Evolutionary conservation across 2,329 filamentous ascomycete genomes (phyloP).

Genomic region (Aspergillus flavus): DNA sequence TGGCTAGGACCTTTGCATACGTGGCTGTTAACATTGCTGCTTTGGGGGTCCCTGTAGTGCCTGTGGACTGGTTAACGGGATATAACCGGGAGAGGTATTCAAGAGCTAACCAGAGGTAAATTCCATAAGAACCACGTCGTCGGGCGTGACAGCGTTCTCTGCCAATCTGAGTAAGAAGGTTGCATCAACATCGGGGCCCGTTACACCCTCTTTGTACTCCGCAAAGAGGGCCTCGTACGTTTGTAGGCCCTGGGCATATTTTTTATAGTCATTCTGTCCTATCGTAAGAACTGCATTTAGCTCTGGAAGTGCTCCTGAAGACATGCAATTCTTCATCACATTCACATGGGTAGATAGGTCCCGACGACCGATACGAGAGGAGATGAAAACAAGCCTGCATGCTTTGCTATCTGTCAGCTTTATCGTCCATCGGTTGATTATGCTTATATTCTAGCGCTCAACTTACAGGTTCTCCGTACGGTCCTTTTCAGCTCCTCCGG

Average conservation of each 20-base stretch:
- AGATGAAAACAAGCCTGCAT: no score
- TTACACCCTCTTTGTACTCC: background rate
- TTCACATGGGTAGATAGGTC: no score
- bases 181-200: background rate
- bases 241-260: background rate
- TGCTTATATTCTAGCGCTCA: no score
- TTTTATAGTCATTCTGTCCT: background rate
- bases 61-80: background rate
- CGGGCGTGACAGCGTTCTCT: background rate
- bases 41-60: background rate
- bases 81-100: no score
- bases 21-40: background rate
- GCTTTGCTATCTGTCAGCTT: no score
- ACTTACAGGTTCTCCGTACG: background rate
- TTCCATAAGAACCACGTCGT: background rate
- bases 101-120: background rate
- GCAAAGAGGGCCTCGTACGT: background rate
- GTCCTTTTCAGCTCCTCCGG: background rate
- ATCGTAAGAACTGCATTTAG: background rate
- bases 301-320: background rate
- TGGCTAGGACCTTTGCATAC: background rate
- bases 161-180: background rate
- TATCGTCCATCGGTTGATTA: no score
- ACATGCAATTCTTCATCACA: background rate
- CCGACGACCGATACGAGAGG: no score